phyloP scores from a whole-genome alignment of 805 yeast species.

The Yamadazyma endophytica region DNA sequence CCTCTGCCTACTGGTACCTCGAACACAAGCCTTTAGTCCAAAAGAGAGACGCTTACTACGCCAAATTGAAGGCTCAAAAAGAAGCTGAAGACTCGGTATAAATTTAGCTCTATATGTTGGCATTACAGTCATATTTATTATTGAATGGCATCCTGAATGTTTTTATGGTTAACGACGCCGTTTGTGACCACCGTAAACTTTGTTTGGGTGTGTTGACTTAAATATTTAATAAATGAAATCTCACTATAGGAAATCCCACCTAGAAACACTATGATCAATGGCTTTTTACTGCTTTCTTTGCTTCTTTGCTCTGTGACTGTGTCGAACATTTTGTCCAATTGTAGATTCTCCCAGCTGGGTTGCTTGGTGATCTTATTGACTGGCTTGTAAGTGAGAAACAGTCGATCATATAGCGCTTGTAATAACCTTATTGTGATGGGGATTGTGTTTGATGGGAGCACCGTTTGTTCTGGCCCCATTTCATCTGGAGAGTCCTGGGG shows the following conservation, averaged over 20 bases:
- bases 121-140: neutral
- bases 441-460: conserved; percentile 73
- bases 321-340: conserved; percentile 34
- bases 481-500: conserved; percentile 21
- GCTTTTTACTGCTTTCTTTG: conserved; percentile 14
- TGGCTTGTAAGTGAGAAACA: conserved; percentile 42
- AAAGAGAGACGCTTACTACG: conserved; percentile 82
- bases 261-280: conserved; percentile 51
- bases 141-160: conserved; percentile 1
- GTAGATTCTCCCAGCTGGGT: conserved; percentile 44
- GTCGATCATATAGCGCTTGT: conserved; percentile 62
- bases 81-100: conserved; percentile 47
- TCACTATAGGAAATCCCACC: conserved; percentile 92
- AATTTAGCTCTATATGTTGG: conserved; percentile 1
- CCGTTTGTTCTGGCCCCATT: conserved; percentile 53
- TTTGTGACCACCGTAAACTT: conserved; percentile 39
- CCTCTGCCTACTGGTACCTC: conserved; percentile 81
- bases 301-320: conserved; percentile 34
- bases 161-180: conserved; percentile 35
- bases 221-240: conserved; percentile 61
- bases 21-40: conserved; percentile 71
- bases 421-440: conserved; percentile 71
- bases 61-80: conserved; percentile 71
- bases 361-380: conserved; percentile 29
- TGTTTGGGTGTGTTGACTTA: conserved; percentile 43